A percentile compares a stretch with the other conserved stretches of the same genome.
Evolutionary conservation across 345 rosid species (phyloP).

Genomic region (Citrus mangshanensis): DNA sequence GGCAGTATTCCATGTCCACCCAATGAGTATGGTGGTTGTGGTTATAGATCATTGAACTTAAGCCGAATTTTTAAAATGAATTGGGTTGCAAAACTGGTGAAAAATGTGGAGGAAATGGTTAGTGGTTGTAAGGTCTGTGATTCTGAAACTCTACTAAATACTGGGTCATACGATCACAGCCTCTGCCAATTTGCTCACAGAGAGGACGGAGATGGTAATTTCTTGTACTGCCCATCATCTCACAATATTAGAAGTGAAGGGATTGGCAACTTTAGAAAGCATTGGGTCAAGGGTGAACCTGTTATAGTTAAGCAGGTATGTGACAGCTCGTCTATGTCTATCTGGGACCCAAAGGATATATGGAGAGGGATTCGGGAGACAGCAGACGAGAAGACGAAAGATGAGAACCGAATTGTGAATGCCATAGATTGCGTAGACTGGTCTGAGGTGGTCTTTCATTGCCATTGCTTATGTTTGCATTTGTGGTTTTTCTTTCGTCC

Average conservation of each 20-base stretch:
- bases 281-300: conserved; percentile 78
- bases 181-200: conserved; percentile 49
- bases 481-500: conserved; percentile 3
- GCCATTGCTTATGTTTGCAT: conserved; percentile 16
- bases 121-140: conserved; percentile 68
- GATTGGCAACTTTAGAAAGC: conserved; percentile 62
- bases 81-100: conserved; percentile 96
- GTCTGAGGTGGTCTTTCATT: conserved; percentile 59
- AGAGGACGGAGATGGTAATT: conserved; percentile 56
- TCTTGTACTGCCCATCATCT: conserved; percentile 60
- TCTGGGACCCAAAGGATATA: conserved; percentile 82
- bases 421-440: conserved; percentile 71
- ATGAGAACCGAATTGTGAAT: conserved; percentile 59
- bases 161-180: conserved; percentile 32
- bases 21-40: conserved; percentile 81
- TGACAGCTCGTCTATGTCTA: conserved; percentile 53
- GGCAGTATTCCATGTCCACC: conserved; percentile 95
- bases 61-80: conserved; percentile 94
- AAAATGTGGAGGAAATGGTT: conserved; percentile 93
- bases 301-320: conserved; percentile 63
- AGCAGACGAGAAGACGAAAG: conserved; percentile 65
- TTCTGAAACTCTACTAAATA: conserved; percentile 23
- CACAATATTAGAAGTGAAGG: conserved; percentile 55
- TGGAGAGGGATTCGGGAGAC: conserved; percentile 75
- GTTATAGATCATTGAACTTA: conserved; percentile 57